Percentiles rank a stretch among this genome's conserved stretches.
Conservation (phyloP, 805 yeast genomes). For the Ogataea methylovora region DNA sequence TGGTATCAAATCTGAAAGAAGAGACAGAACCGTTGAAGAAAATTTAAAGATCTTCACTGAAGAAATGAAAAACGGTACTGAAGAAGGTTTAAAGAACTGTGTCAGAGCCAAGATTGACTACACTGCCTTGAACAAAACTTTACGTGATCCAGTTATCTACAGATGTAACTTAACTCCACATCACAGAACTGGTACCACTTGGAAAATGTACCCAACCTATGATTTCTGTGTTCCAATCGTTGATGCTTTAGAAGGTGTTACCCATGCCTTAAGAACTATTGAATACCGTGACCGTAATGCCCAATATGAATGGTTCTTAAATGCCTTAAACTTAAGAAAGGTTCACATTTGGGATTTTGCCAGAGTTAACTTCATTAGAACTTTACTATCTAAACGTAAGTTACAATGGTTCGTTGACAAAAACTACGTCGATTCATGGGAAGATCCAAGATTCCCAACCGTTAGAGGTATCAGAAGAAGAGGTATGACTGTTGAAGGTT, state of each 20-base stretch:
- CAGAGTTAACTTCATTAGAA: conserved; percentile 93
- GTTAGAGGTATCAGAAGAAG: conserved; percentile 99
- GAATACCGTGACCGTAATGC: conserved; percentile 99
- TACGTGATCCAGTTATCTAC: conserved; percentile 97
- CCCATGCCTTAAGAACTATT: conserved; percentile 95
- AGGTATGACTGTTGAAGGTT: conserved; percentile 99
- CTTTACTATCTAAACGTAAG: conserved; percentile 93
- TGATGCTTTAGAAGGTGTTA: conserved; percentile 93
- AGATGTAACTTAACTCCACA: conserved; percentile 97
- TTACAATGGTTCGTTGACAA: conserved; percentile 99
- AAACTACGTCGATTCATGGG: conserved; percentile 86
- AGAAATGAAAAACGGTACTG: conserved; percentile 93
- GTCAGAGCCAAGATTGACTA: conserved; percentile 95
- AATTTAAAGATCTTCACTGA: conserved; percentile 77
- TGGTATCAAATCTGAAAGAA: conserved; percentile 86
- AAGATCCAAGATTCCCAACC: conserved; percentile 99
- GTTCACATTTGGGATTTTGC: conserved; percentile 98
- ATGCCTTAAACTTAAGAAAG: conserved; percentile 74
- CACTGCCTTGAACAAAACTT: conserved; percentile 84
- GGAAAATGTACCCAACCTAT: conserved; percentile 98
- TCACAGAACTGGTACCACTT: conserved; percentile 85
- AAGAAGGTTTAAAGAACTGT: conserved; percentile 86
- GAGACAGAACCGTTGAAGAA: conserved; percentile 91
- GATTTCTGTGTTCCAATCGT: conserved; percentile 98
- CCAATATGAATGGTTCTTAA: conserved; percentile 94